Base-by-base conservation (phyloP, 2,329 filamentous ascomycete genomes). In the Elsinoe australis region DNA sequence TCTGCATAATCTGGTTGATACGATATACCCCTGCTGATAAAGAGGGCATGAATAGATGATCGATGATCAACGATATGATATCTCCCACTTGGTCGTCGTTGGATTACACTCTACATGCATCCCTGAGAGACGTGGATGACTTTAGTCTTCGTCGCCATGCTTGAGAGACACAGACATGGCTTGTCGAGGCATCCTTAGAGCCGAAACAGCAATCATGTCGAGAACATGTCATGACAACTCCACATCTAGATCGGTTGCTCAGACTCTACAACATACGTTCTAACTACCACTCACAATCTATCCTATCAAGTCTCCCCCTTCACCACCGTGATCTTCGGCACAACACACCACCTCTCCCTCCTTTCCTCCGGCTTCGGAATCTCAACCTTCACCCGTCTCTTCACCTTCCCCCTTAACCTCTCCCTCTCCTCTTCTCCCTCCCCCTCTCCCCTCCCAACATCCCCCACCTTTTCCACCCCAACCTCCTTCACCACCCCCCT, bases 271-370 rank as follows among this genome's bases (percentile, higher is more conserved):
- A 29, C 6, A 29, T 29, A 29, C 26, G 26, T 29, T 12, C 26
- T 7, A 7, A 6, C 26, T 29, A 29, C 12, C 26, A 12, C 12
- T 12, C 7, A 29, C 26, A 12, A 29, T 12, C n/a, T n/a, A n/a
- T 29, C 26, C 12, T 29, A 29, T 12, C 26, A 12, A 6, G 6
- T 29, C 26, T 12, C 39, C 28, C 15, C 39, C 33, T 47, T 48
- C 28, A 26, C 29, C 1, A 39, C 52, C 49, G 18, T 12, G 1
- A 73, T 54, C 54, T 63, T 68, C 4, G 65, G 69, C n/a, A 74
- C 66, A 21, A 68, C 57, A 71, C 71, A 74, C 55, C 67, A 70
- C 36, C 63, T 62, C 19, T 65, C 60, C 61, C 68, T 70, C 55
- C 69, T 62, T 55, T 65, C 64, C 31, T 59, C 64, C 5, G 58